Conservation (phyloP, 805 yeast species). For the Wickerhamomyces hampshirensis region DNA sequence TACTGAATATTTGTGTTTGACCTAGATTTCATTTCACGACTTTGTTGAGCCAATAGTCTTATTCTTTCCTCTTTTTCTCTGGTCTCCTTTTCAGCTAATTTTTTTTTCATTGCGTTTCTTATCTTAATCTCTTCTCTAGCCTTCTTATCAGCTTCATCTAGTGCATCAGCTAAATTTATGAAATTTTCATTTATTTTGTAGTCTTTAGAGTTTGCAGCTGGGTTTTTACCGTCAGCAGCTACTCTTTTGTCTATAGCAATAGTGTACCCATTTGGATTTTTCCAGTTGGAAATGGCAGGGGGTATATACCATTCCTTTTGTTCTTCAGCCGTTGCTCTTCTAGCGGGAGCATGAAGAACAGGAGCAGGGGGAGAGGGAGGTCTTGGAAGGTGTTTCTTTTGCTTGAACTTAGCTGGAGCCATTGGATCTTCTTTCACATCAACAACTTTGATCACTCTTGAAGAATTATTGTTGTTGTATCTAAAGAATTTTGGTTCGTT, state of each 20-base stretch:
- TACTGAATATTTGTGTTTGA: constrained; percentile 6
- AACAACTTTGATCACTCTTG: constrained; percentile 57
- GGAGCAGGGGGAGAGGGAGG: constrained; percentile 71
- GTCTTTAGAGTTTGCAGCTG: constrained; percentile 28
- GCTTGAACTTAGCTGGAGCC: constrained; percentile 73
- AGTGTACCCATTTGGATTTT: constrained; percentile 86
- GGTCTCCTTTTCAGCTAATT: constrained; percentile 45
- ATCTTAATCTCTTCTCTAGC: constrained; percentile 53
- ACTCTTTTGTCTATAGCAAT: constrained; percentile 76
- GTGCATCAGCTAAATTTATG: constrained; percentile 61
- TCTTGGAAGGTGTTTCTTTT: constrained; percentile 64
- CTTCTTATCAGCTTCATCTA: constrained; percentile 60
- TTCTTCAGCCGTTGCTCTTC: constrained; percentile 60
- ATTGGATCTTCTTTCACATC: constrained; percentile 76
- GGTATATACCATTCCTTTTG: constrained; percentile 84
- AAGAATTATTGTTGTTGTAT: constrained; percentile 7
- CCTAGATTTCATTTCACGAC: constrained; percentile 35
- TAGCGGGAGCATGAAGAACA: constrained; percentile 47
- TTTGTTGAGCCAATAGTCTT: constrained; percentile 43
- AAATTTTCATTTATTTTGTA: constrained; percentile 51
- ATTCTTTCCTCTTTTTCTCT: constrained; percentile 47
- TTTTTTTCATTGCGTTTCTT: constrained; percentile 44
- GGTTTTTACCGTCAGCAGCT: constrained; percentile 40
- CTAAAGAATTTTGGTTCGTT: background rate
- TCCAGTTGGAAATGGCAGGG: constrained; percentile 91